Conservation (phyloP, 2,329 filamentous ascomycete genomes). For the Aurifilum marmelostoma region DNA sequence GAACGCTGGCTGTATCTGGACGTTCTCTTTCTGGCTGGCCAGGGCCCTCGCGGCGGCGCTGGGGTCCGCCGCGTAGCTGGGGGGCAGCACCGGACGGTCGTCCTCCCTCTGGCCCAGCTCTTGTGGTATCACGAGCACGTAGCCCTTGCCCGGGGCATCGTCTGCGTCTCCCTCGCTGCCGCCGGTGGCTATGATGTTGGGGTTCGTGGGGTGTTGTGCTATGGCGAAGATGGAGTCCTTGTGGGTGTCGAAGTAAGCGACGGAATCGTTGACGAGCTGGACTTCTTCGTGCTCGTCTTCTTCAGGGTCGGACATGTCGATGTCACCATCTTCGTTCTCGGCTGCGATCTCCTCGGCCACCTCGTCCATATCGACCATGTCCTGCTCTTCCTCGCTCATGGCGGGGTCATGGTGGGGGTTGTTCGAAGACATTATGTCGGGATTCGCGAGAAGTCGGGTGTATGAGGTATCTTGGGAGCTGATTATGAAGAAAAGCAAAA, state of each 20-base stretch:
- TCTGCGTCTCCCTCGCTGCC: conserved; percentile 67
- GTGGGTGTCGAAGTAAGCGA: conserved; percentile 89
- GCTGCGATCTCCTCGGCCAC: conserved; percentile 73
- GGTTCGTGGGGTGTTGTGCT: conserved; percentile 82
- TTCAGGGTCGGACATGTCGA: conserved; percentile 37
- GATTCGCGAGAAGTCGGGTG: not conserved
- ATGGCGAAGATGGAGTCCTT: conserved; percentile 94
- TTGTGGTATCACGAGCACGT: conserved; percentile 52
- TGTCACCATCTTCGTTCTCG: conserved; percentile 53
- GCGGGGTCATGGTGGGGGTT: conserved; percentile 45
- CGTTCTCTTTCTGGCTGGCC: conserved; percentile 43
- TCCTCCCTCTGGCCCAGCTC: conserved; percentile 54
- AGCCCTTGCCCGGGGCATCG: conserved; percentile 74
- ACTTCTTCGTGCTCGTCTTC: conserved; percentile 67
- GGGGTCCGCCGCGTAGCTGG: conserved; percentile 72
- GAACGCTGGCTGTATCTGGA: conserved; percentile 66
- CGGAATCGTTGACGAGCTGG: conserved; percentile 85
- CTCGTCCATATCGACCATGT: conserved; percentile 77
- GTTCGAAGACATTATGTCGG: conserved; percentile 31
- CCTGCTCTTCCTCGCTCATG: conserved; percentile 64
- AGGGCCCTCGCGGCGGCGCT: conserved; percentile 40
- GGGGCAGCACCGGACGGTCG: conserved; percentile 78
- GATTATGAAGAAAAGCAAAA: not conserved
- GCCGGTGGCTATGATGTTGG: conserved; percentile 82
- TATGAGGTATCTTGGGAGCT: not conserved